Evolutionary conservation across 148 eudicot species (phyloP).

Genomic region (Rhododendron ovatum): DNA sequence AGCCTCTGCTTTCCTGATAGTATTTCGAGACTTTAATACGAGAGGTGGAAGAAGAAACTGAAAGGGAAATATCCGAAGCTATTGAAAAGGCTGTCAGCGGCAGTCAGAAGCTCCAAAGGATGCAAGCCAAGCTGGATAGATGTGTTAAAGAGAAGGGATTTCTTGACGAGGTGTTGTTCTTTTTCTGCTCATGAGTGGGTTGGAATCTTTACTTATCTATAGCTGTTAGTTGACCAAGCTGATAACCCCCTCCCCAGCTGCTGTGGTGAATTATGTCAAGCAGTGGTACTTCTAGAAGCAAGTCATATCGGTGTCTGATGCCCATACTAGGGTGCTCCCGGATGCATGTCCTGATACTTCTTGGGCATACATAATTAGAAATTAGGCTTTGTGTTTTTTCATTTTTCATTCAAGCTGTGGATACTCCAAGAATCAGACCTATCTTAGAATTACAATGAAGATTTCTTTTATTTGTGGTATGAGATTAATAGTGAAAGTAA

Average conservation of each 20-base stretch:
- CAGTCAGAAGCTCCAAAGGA: conserved; percentile 59
- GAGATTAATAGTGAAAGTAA: background rate
- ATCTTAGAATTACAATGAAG: background rate
- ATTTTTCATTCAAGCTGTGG: background rate
- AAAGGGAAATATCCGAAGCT: conserved; percentile 51
- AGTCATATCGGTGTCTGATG: background rate
- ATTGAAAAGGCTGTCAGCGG: conserved; percentile 52
- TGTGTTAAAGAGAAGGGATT: conserved; percentile 67
- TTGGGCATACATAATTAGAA: background rate
- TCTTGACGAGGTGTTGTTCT: conserved; percentile 48
- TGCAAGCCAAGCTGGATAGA: conserved; percentile 70
- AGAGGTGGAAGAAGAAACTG: conserved; percentile 75
- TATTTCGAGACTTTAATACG: conserved; percentile 75
- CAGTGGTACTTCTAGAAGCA: background rate
- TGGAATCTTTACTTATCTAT: background rate
- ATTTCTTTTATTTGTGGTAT: background rate
- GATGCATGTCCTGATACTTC: background rate
- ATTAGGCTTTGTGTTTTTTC: background rate
- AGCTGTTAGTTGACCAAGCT: background rate
- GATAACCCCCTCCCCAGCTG: background rate
- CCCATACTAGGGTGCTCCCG: background rate
- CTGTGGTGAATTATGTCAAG: background rate
- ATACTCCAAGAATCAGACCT: background rate
- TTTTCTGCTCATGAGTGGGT: background rate
- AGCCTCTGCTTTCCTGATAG: conserved; percentile 32